Evolutionary conservation across 2,329 filamentous ascomycete species (phyloP), one percentile per base, ranked within the genome.

Genomic region (Penicillium sp.): DNA sequence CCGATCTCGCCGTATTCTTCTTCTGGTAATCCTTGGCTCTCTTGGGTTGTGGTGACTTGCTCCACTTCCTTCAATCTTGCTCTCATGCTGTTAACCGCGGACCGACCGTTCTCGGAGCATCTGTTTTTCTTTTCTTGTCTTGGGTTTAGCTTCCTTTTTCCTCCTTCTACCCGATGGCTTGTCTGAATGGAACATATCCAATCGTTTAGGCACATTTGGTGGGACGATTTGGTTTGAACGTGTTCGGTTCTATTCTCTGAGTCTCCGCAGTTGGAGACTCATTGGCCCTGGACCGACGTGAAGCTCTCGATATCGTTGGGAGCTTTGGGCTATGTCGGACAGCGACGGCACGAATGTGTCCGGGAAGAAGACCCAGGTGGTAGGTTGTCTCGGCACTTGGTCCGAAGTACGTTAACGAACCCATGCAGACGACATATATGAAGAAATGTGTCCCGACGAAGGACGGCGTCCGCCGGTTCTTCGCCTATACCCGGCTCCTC

Each of bases 401-500:
- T 31, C n/a, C 25, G 13, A 13, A 11, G 16, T n/a, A 36, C 25
- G 2, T 16, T 22, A 5, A 25, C 52, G 39, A 22, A 54, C 20
- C 10, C 10, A 20, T n/a, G 16, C 25, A 58, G 55, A 28, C 48
- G 10, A 50, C 42, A 25, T 54, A 54, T 31, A 22, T 54, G 43
- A 60, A 59, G 22, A 54, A 52, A 25, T 58, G 49, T 28, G 50
- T 55, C 7, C 62, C 62, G n/a, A 59, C 57, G 7, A 64, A 63
- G 40, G 48, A 52, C 28, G 44, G 56, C 27, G 10, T 55, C 16
- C 43, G 52, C 33, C 58, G 56, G 16, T 55, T 52, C 46, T 66
- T 66, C 48, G 38, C 60, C 13, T 66, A 64, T 25, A 52, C 55
- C 25, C 55, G 56, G 1, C 57, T 66, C 11, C 57, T 66, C 4